phyloP scores from a whole-genome alignment of 169 alveolate species.

The Plasmodium inui region DNA sequence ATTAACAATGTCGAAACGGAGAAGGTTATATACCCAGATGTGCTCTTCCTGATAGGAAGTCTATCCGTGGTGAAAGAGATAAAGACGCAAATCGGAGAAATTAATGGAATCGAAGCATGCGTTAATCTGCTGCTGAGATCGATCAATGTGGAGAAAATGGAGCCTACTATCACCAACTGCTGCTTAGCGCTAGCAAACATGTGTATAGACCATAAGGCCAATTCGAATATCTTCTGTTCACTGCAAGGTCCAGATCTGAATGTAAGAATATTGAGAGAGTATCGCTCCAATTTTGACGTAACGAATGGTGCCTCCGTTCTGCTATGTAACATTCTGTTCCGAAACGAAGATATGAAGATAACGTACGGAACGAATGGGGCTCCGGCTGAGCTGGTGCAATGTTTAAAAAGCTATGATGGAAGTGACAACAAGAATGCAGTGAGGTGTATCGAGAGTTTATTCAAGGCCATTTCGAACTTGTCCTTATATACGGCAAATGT shows the following conservation, averaged over 20 bases:
- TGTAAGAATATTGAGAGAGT: conserved; percentile 84
- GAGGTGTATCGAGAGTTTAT: conserved; percentile 89
- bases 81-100: conserved; percentile 86
- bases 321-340: conserved; percentile 89
- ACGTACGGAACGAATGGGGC: conserved; percentile 89
- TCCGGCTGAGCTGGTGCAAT: conserved; percentile 90
- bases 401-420: conserved; percentile 85
- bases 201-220: conserved; percentile 88
- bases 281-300: conserved; percentile 87
- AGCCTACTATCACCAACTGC: conserved; percentile 88
- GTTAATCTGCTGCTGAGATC: conserved; percentile 81
- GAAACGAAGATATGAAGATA: conserved; percentile 89
- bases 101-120: conserved; percentile 78
- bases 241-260: conserved; percentile 91
- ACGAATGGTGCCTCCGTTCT: conserved; percentile 91
- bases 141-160: conserved; percentile 80
- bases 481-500: conserved; percentile 90
- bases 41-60: conserved; percentile 88
- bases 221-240: conserved; percentile 85
- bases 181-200: conserved; percentile 92
- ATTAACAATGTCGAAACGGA: conserved; percentile 78
- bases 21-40: conserved; percentile 87
- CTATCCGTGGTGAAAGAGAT: conserved; percentile 86
- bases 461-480: conserved; percentile 90
- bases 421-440: conserved; percentile 85